Conservation (phyloP, 2,329 filamentous ascomycete species). For the Chrysoporthe cubensis region DNA sequence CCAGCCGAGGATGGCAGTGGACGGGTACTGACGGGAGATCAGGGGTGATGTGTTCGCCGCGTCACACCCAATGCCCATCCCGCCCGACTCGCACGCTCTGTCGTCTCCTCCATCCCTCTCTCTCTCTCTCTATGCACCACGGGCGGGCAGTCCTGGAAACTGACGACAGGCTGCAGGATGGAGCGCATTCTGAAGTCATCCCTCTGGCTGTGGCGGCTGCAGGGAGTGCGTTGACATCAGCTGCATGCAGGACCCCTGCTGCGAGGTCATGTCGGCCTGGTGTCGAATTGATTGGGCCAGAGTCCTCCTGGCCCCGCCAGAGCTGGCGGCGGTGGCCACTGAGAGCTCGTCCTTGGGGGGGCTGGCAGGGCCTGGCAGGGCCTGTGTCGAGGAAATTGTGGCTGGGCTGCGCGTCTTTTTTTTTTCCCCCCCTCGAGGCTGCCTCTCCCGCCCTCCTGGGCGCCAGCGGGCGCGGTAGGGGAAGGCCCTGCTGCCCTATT, state of each 20-base stretch:
- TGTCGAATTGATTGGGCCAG: slow-evolving; percentile 11
- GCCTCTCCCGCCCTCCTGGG: background rate
- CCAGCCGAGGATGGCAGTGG: background rate
- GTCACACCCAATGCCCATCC: background rate
- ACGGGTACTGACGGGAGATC: background rate
- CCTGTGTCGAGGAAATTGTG: background rate
- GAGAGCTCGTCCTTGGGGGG: background rate
- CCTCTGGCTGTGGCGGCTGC: slow-evolving; percentile 1
- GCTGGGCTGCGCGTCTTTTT: slow-evolving; percentile 7
- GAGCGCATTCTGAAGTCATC: background rate
- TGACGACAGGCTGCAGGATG: background rate
- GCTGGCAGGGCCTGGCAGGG: no score
- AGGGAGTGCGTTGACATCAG: slow-evolving; percentile 12
- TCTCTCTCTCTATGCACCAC: background rate
- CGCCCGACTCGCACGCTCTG: no score
- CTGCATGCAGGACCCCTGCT: background rate
- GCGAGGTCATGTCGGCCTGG: slow-evolving; percentile 1
- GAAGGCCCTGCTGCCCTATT: no score
- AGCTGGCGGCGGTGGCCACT: background rate
- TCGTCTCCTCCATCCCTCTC: no score
- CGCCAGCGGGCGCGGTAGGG: no score
- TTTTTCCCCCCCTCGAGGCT: background rate
- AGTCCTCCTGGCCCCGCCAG: slow-evolving; percentile 4
- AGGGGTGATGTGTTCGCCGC: background rate
- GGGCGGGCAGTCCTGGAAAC: background rate